phyloP scores from a whole-genome alignment of 192 early-diverging fungal genomes.

The Coemansia sp. region DNA sequence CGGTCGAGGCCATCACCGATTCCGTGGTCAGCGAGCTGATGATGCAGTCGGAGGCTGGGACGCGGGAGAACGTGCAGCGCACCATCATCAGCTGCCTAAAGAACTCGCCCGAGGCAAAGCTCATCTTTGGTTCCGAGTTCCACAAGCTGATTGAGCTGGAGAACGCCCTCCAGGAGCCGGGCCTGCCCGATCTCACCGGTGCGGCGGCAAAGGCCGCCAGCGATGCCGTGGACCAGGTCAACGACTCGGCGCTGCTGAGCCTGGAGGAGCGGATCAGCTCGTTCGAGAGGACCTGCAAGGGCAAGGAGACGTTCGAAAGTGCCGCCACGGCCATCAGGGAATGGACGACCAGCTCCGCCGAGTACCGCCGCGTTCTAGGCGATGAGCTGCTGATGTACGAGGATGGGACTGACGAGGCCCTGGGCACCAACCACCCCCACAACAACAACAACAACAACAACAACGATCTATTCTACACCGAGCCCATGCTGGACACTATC shows the following conservation, averaged over 20 bases:
- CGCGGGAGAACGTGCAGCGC: slow-evolving; percentile 3
- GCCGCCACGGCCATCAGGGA: slow-evolving; percentile 8
- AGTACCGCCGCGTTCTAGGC: slow-evolving; percentile 5
- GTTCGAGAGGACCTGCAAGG: slow-evolving; percentile 4
- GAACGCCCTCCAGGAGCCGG: slow-evolving; percentile 2
- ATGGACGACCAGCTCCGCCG: slow-evolving; percentile 3
- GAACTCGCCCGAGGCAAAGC: slow-evolving; percentile 4
- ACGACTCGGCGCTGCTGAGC: slow-evolving; percentile 1
- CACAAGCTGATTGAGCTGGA: slow-evolving; percentile 9
- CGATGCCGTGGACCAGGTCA: background rate
- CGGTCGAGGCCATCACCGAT: slow-evolving; percentile 14
- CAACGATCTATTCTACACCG: slow-evolving; percentile 45
- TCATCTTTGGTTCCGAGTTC: slow-evolving; percentile 7
- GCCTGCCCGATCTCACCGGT: slow-evolving; percentile 1
- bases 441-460: too few species aligned
- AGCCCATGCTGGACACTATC: slow-evolving; percentile 34
- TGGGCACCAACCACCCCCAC: too few species aligned
- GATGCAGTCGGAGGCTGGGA: background rate
- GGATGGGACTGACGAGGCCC: background rate
- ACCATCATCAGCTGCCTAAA: slow-evolving; percentile 12
- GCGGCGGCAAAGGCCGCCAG: background rate
- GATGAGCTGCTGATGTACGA: slow-evolving; percentile 1
- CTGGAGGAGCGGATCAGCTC: slow-evolving; percentile 11
- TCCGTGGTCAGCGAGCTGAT: slow-evolving; percentile 2
- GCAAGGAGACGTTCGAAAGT: background rate